Evolutionary conservation across 2,329 filamentous ascomycete genomes (phyloP), one percentile per base, ranked within the genome.

Genomic region (Gliomastix tumulicola): DNA sequence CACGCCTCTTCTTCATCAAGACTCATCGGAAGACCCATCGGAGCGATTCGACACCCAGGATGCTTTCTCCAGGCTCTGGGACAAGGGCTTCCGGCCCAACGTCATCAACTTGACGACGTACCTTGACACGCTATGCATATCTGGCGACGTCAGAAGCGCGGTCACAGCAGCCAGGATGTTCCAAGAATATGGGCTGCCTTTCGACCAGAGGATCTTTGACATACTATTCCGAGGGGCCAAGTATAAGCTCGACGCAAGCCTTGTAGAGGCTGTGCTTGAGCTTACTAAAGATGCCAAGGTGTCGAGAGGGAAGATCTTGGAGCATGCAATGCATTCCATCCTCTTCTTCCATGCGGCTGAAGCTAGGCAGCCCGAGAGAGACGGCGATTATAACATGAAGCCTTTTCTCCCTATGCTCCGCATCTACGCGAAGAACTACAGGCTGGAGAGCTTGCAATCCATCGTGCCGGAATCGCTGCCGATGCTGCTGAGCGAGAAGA

Each of bases 171-270:
- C n/a, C n/a, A n/a, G n/a, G n/a, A n/a, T n/a, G n/a, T n/a, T n/a
- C n/a, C n/a, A n/a, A n/a, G n/a, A n/a, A n/a, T n/a, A n/a, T n/a
- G n/a, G n/a, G n/a, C n/a, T n/a, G n/a, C n/a, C n/a, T n/a, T 74
- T 85, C 1, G 79, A 94, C 53, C 60, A 61, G 1, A 72, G 77
- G 44, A 82, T 86, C 0, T 86, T 81, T 52, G 68, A 79, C 2
- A 78, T 79, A 20, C 64, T 95, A 22, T 70, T 94, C 30, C 74
- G 81, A 40, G 82, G 82, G 21, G 82, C 84, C 35, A 86, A 87
- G 46, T 52, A 55, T 5, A 65, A 66, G 16, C 57, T 66, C 18
- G 69, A 85, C 41, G 62, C 69, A 5, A 55, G 65, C 4, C 68
- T 69, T 19, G 65, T 88, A n/a, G 38, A 43, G 13, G 48, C 48